Conservation (phyloP, 768 basidiomycete genomes). For the Cubamyces lactineus region DNA sequence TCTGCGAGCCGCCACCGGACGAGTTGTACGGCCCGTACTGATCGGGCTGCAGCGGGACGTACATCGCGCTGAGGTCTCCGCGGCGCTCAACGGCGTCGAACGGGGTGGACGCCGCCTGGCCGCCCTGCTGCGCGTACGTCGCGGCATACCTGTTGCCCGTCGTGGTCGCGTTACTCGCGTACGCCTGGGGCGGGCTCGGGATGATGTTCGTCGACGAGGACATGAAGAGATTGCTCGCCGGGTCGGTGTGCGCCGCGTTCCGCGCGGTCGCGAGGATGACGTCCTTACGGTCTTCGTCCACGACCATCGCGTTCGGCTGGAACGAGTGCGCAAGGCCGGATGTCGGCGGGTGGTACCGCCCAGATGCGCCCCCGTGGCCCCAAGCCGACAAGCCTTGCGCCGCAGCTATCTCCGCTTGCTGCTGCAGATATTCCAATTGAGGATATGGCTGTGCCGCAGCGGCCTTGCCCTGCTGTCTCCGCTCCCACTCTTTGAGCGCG, state of each 20-base stretch:
- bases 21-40: constrained; percentile 63
- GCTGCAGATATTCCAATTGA: constrained; percentile 89
- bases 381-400: constrained; percentile 63
- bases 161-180: constrained; percentile 54
- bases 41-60: constrained; percentile 83
- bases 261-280: constrained; percentile 84
- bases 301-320: constrained; percentile 58
- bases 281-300: constrained; percentile 73
- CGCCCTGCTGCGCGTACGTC: constrained; percentile 50
- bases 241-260: constrained; percentile 57
- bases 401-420: constrained; percentile 86
- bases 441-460: constrained; percentile 79
- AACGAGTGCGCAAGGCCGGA: constrained; percentile 69
- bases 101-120: constrained; percentile 41
- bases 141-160: constrained; percentile 64
- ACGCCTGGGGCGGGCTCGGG: constrained; percentile 77
- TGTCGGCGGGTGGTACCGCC: constrained; percentile 64
- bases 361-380: constrained; percentile 38
- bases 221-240: constrained; percentile 46
- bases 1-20: constrained; percentile 35
- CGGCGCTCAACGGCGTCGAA: constrained; percentile 65
- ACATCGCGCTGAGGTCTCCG: constrained; percentile 69
- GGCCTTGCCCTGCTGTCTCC: constrained; percentile 77
- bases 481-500: constrained; percentile 94
- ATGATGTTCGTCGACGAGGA: constrained; percentile 51